Evolutionary conservation across 345 rosid species (phyloP).

Genomic region (Carallia pectinifolia): DNA sequence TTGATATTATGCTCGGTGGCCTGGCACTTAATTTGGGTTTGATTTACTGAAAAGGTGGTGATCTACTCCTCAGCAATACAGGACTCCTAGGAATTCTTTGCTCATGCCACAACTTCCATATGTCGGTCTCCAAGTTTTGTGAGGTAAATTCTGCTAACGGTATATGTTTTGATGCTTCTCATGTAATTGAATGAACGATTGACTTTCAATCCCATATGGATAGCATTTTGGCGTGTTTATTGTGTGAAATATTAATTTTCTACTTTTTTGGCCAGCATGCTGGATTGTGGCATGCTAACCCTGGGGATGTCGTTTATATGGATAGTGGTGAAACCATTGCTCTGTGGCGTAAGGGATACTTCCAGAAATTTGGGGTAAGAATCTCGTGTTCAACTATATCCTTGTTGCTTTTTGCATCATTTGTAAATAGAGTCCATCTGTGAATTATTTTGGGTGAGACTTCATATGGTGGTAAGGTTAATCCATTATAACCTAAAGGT

Average conservation of each 20-base stretch:
- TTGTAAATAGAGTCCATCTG: neutral
- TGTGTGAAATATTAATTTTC: conserved; percentile 2
- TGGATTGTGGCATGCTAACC: conserved; percentile 39
- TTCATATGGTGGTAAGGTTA: too few relatives aligned
- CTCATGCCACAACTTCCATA: conserved; percentile 47
- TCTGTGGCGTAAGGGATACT: conserved; percentile 44
- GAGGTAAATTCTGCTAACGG: conserved; percentile 38
- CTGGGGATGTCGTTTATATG: conserved; percentile 51
- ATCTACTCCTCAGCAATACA: conserved; percentile 50
- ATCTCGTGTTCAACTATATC: neutral
- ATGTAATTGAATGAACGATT: neutral
- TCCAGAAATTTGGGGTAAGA: conserved; percentile 54
- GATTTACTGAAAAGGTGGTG: conserved; percentile 37
- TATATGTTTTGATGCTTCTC: neutral
- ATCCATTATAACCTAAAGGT: too few relatives aligned
- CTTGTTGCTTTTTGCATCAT: neutral
- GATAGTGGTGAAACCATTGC: conserved; percentile 51
- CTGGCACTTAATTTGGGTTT: conserved; percentile 13
- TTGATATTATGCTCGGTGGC: neutral
- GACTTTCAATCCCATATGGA: neutral
- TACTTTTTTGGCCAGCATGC: conserved; percentile 41
- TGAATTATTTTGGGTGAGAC: neutral
- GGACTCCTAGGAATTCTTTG: conserved; percentile 50
- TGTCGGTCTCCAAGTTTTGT: conserved; percentile 51
- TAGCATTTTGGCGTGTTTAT: neutral